Conservation (phyloP, 140 eudicot species). For the Stevia rebaudiana region DNA sequence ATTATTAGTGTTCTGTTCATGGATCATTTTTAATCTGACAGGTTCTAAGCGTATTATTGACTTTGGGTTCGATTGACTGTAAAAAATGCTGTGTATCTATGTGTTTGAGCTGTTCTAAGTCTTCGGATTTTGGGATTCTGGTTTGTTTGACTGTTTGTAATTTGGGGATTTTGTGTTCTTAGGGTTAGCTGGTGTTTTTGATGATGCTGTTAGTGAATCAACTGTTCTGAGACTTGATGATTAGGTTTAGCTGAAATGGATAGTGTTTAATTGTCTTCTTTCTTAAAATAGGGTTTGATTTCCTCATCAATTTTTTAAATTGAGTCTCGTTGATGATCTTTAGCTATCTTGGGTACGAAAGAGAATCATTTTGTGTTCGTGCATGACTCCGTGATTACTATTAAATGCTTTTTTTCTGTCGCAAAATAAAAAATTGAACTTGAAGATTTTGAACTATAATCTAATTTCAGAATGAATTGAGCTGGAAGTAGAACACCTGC, state of each 20-base stretch:
- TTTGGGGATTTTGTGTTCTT: slow-evolving; percentile 22
- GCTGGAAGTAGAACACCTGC: neutral
- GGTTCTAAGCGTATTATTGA: neutral
- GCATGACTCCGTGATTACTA: neutral
- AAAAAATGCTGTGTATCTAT: neutral
- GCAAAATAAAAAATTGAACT: neutral
- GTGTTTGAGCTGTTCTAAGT: slow-evolving; percentile 21
- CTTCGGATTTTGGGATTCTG: slow-evolving; percentile 8
- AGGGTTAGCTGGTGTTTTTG: slow-evolving; percentile 16
- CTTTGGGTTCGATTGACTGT: neutral
- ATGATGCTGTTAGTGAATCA: slow-evolving; percentile 2
- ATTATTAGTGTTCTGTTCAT: neutral
- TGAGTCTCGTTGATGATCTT: neutral
- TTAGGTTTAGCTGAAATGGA: slow-evolving; percentile 15
- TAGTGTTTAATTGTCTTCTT: slow-evolving; percentile 1
- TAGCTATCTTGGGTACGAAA: slow-evolving; percentile 2
- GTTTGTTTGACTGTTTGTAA: slow-evolving; percentile 21
- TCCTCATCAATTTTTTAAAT: neutral
- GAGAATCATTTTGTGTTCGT: neutral
- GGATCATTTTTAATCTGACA: slow-evolving; percentile 19
- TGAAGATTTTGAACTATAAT: neutral
- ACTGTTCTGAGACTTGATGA: slow-evolving; percentile 2
- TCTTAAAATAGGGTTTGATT: neutral
- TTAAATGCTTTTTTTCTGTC: neutral
- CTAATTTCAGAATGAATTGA: slow-evolving; percentile 2